Conservation (phyloP, 805 yeast species). For the Lachancea kluyveri region DNA sequence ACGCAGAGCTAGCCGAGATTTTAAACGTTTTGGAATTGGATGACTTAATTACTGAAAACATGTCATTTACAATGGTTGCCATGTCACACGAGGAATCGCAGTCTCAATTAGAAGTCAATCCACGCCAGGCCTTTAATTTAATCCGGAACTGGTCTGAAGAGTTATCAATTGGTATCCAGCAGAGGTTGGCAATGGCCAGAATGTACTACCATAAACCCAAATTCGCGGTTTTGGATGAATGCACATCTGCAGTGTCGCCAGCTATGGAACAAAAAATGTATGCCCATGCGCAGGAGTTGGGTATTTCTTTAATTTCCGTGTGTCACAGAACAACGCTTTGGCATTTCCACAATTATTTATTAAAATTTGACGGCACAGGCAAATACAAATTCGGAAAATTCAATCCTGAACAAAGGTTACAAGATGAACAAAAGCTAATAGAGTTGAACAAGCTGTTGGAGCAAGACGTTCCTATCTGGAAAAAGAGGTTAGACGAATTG, state of each 20-base stretch:
- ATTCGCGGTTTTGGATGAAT: slow-evolving; percentile 93
- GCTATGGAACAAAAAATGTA: slow-evolving; percentile 89
- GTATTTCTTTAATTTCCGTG: slow-evolving; percentile 80
- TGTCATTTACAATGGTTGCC: slow-evolving; percentile 31
- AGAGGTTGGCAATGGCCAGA: slow-evolving; percentile 87
- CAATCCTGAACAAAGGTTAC: slow-evolving; percentile 66
- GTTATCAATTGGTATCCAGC: slow-evolving; percentile 86
- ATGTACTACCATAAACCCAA: slow-evolving; percentile 85
- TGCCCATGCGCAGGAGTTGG: slow-evolving; percentile 67
- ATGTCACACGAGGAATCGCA: slow-evolving; percentile 11
- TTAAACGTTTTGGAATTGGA: slow-evolving; percentile 53
- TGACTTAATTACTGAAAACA: slow-evolving; percentile 45
- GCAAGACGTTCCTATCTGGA: slow-evolving; percentile 62
- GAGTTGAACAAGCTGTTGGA: slow-evolving; percentile 57
- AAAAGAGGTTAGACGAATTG: slow-evolving; percentile 60
- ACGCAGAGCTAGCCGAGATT: slow-evolving; percentile 46
- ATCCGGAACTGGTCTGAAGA: slow-evolving; percentile 84
- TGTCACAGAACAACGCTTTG: slow-evolving; percentile 90
- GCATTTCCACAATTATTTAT: slow-evolving; percentile 80
- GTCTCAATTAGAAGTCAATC: slow-evolving; percentile 25
- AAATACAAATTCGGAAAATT: slow-evolving; percentile 56
- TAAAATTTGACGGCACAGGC: slow-evolving; percentile 84
- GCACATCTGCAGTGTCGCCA: slow-evolving; percentile 90
- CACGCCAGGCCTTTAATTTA: slow-evolving; percentile 54
- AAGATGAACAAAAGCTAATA: slow-evolving; percentile 72